These are phyloP conservation scores for Pythium pectinolyticum DNA, from an alignment of 352 stramenopile species.

Conservation along the genomic window DNA sequence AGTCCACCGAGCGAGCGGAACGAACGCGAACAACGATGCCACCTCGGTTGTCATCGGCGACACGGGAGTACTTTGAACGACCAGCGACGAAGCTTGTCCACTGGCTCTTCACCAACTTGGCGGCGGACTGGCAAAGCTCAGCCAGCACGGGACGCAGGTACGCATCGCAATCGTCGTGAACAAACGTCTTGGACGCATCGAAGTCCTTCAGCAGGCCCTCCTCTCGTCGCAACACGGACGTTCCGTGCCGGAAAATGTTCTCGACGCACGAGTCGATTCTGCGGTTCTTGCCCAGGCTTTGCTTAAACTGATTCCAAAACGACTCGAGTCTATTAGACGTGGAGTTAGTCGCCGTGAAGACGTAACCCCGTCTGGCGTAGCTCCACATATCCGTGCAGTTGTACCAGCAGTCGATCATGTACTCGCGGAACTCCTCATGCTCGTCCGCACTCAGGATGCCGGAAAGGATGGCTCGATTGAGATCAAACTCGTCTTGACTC, in stretches of 20 bases:
- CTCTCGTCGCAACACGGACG: not conserved
- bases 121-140: not conserved
- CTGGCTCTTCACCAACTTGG: not conserved
- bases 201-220: not conserved
- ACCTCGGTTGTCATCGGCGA: not conserved
- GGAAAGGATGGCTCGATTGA: not conserved
- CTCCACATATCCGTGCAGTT: slow-evolving; percentile 1
- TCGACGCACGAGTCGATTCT: slow-evolving; percentile 3
- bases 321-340: slow-evolving; percentile 11
- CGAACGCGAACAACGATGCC: not conserved
- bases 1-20: not conserved
- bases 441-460: not conserved
- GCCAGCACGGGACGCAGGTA: not conserved
- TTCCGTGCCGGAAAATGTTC: not conserved
- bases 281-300: not conserved
- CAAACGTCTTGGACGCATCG: not conserved
- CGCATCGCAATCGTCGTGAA: not conserved
- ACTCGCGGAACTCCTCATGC: not conserved
- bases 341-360: slow-evolving; percentile 7
- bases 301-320: slow-evolving; percentile 8
- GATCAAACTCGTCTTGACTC: not conserved
- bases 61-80: not conserved
- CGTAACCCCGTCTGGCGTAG: not conserved
- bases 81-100: not conserved
- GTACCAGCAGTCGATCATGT: slow-evolving; percentile 2